These are phyloP conservation scores for Xylaria sp. DNA, from an alignment of 495 filamentous ascomycete genomes.

Conservation along the genomic window DNA sequence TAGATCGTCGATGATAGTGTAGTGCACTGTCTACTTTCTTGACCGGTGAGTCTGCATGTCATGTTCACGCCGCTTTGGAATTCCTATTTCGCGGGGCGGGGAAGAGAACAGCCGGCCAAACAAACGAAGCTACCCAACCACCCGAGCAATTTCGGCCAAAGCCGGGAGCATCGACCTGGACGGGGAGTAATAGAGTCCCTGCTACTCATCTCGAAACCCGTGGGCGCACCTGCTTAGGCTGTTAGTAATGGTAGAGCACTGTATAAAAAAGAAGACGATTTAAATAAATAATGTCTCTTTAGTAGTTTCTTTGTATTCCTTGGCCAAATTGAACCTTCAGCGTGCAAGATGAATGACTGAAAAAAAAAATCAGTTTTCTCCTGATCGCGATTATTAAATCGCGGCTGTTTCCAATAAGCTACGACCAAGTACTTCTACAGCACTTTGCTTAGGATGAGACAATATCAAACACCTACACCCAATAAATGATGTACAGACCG, in stretches of 20 bases:
- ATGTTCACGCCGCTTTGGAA: constrained; percentile 23
- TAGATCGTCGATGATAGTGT: background rate
- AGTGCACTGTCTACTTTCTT: constrained; percentile 20
- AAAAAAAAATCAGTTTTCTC: too few species aligned
- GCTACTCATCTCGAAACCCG: background rate
- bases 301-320: background rate
- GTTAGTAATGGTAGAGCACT: background rate
- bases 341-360: background rate
- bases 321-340: background rate
- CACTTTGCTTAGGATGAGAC: background rate
- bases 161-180: constrained; percentile 12
- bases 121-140: constrained; percentile 17
- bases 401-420: background rate
- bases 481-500: background rate
- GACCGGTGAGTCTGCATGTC: constrained; percentile 33
- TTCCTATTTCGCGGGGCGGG: constrained; percentile 23
- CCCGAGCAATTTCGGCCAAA: constrained; percentile 16
- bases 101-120: constrained; percentile 24
- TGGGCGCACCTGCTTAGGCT: background rate
- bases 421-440: background rate
- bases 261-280: background rate
- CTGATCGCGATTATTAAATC: background rate
- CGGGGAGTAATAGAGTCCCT: background rate
- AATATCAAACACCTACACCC: background rate
- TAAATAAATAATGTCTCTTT: background rate